Base-by-base conservation (phyloP, 2,329 filamentous ascomycete species). In the Talaromyces sp. region DNA sequence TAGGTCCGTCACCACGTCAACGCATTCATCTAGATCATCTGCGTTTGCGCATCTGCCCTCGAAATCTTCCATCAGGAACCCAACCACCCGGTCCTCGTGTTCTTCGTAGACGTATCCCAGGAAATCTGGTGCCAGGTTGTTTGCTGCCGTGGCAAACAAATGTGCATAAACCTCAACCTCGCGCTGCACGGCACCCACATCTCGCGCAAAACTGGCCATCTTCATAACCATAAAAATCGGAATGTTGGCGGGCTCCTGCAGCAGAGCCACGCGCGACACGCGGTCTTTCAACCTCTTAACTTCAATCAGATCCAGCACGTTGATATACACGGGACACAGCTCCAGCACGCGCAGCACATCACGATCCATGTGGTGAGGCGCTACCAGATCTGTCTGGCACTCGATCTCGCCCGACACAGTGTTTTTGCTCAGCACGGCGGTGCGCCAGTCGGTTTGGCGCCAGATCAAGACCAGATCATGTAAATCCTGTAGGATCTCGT, bases 51-150 rank as follows among this genome's bases (percentile, higher is more conserved):
- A 61, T n/a, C 66, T 64, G 38, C 69, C 72, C 51, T 75, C 66
- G 27, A 74, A 32, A 57, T 73, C 74, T 62, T 74, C 57, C 19
- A 74, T 50, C 24, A 77, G 59, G 60, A 77, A 70, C 7, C 74
- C 73, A 24, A 75, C 70, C 41, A 74, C 64, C n/a, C 72, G 69
- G 24, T 29, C 24, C 17, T 38, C 17, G 17, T 29, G 31, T 19
- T 48, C 55, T 19, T 57, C 55, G 19, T 41, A 43, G 31, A 43
- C 55, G 31, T 57, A 57, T 8, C 55, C 55, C 38, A 57, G 21
- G 12, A 57, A 29, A n/a, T 43, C 38, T 2, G 55, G 55, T 3
- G 38, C 17, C 3, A 26, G 32, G 12, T 27, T 38, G 24, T 31
- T 19, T 3, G 29, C 38, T n/a, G 24, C 24, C 14, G 9, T 46